Percentiles rank a stretch among this genome's conserved stretches.
Evolutionary conservation across 805 yeast genomes (phyloP).

Genomic region (Priceomyces fermenticarens): DNA sequence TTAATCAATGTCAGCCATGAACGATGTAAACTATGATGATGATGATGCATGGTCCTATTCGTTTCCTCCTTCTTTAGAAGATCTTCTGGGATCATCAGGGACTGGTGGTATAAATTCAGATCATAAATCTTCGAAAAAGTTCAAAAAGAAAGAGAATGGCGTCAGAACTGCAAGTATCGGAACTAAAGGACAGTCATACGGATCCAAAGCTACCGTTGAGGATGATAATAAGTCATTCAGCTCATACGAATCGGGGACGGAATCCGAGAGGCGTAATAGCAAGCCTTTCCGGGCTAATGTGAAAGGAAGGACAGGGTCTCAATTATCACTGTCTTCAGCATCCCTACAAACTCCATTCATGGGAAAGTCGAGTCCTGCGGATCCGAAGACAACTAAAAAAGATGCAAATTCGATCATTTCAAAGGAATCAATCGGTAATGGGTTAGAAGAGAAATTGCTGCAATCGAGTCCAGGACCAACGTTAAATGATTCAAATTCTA

Average conservation of each 20-base stretch:
- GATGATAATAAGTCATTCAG: slow-evolving; percentile 4
- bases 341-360: slow-evolving; percentile 34
- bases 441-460: slow-evolving; percentile 2
- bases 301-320: background rate
- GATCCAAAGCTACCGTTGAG: background rate
- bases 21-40: slow-evolving; percentile 23
- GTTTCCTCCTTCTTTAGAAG: slow-evolving; percentile 34
- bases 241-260: slow-evolving; percentile 5
- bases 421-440: slow-evolving; percentile 21
- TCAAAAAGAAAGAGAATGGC: too few species aligned
- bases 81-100: slow-evolving; percentile 15
- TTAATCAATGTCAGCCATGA: too few species aligned
- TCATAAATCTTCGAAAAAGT: background rate
- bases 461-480: background rate
- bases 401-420: slow-evolving; percentile 43
- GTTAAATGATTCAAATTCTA: background rate
- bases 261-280: background rate
- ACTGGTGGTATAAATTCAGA: background rate
- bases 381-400: slow-evolving; percentile 49
- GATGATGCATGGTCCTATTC: slow-evolving; percentile 43
- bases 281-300: background rate
- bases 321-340: slow-evolving; percentile 15
- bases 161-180: background rate
- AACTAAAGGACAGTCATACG: background rate
- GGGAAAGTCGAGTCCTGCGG: slow-evolving; percentile 46